These are phyloP conservation scores for Cyclaneusma minus DNA, from an alignment of 2,329 filamentous ascomycete genomes.

Conservation along the genomic window DNA sequence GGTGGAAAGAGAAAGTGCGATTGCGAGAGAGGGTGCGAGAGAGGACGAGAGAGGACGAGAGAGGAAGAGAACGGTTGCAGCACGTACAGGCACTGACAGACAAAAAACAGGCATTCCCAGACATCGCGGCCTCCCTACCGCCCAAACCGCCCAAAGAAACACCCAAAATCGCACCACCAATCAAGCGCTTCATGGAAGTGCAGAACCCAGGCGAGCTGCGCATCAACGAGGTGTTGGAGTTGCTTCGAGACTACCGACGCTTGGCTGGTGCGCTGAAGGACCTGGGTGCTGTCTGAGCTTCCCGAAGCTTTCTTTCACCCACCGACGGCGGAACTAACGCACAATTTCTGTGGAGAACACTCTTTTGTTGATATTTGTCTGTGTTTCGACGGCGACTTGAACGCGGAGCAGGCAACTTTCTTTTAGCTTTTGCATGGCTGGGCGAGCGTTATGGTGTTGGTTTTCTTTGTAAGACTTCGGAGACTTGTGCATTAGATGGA, in stretches of 20 bases:
- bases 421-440: too few species aligned
- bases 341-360: too few species aligned
- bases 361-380: too few species aligned
- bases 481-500: too few species aligned
- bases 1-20: not conserved
- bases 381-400: too few species aligned
- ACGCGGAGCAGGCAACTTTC: too few species aligned
- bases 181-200: conserved; percentile 58
- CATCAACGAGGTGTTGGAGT: conserved; percentile 55
- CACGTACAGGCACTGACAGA: conserved; percentile 3
- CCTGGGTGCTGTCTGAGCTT: conserved; percentile 43
- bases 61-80: not conserved
- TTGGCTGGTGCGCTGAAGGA: conserved; percentile 50
- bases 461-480: too few species aligned
- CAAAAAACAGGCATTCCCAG: conserved; percentile 37
- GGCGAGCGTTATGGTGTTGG: too few species aligned
- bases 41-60: not conserved
- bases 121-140: conserved; percentile 37
- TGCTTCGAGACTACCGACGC: conserved; percentile 61
- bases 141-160: conserved; percentile 28
- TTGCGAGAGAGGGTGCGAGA: too few species aligned
- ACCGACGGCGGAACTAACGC: too few species aligned
- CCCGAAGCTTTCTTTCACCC: too few species aligned
- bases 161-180: conserved; percentile 46
- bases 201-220: conserved; percentile 55